Evolutionary conservation across 164 flowering plant genomes (phyloP), one percentile per base, ranked within the genome.

Genomic region (Magnolia sinica): DNA sequence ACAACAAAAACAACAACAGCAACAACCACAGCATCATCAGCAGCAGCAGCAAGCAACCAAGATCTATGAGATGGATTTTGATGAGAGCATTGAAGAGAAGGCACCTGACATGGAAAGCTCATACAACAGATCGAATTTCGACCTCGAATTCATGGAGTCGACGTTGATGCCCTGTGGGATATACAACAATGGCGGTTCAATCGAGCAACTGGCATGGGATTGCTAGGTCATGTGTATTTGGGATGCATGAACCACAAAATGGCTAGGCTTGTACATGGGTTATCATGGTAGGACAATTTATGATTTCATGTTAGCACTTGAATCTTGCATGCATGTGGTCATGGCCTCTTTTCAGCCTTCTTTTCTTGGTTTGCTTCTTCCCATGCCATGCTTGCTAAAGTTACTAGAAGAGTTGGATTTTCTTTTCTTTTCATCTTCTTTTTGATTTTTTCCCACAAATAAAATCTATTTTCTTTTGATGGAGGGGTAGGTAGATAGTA

Each of bases 171-270:
- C 87, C 71, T 74, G 76, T 63, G 83, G 82, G 50, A 79, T 86
- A 76, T 85, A 78, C 73, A 24, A 67, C 64, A 80, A 75, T 77
- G 27, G 70, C 50, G 76, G 27, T 69, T 76, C 80, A 27, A 76
- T 84, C 64, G 87, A 87, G 73, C 87, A 82, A 73, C 76, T 83
- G 75, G 81, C 83, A 80, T 89, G 89, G 90, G 82, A 84, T 81
- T 86, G 78, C 77, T 74, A 51, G 70, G 61, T 10, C 11, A 16
- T 16, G 61, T 16, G 45, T 37, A 37, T 37, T 37, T 37, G 45
- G 75, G 29, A 59, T 59, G 64, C 8, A 13, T 59, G 64, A 14
- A 59, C 24, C 23, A 13, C 19, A 0, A 64, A 55, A 7, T 19
- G 68, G 10, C 71, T 11, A 68, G 19, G 16, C 7, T 68, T 68